A percentile compares a stretch with the other conserved stretches of the same genome.
Conservation (phyloP, 352 stramenopile genomes). For the Phytophthora chlamydospora region DNA sequence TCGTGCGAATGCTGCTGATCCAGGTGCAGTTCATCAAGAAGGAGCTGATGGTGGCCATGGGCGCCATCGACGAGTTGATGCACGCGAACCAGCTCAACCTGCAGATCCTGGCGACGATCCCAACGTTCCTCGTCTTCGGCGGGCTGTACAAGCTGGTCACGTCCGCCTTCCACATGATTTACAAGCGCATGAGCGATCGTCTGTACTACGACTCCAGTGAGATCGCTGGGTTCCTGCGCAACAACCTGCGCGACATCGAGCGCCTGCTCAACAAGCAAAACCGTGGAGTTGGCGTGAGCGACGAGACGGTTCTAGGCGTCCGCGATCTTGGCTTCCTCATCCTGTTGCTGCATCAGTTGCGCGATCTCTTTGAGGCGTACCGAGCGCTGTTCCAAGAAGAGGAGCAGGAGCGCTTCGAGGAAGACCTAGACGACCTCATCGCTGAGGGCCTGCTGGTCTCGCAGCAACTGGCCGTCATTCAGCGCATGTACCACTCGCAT, state of each 20-base stretch:
- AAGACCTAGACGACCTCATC: slow-evolving; percentile 84
- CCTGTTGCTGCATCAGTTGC: slow-evolving; percentile 77
- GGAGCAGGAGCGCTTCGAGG: slow-evolving; percentile 83
- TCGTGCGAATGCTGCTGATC: slow-evolving; percentile 89
- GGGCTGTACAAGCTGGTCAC: slow-evolving; percentile 71
- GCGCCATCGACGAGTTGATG: slow-evolving; percentile 88
- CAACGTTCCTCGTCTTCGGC: slow-evolving; percentile 80
- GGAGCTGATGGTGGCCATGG: slow-evolving; percentile 89
- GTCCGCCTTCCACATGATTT: slow-evolving; percentile 69
- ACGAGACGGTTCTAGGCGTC: slow-evolving; percentile 53
- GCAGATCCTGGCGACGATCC: slow-evolving; percentile 86
- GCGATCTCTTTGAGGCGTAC: slow-evolving; percentile 77
- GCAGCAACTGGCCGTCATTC: slow-evolving; percentile 85
- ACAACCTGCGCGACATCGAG: slow-evolving; percentile 85
- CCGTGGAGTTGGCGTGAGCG: slow-evolving; percentile 18
- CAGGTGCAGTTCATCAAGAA: slow-evolving; percentile 92
- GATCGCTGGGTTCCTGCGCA: slow-evolving; percentile 77
- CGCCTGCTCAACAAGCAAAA: slow-evolving; percentile 88
- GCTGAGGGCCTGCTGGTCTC: slow-evolving; percentile 75
- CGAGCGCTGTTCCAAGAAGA: slow-evolving; percentile 74
- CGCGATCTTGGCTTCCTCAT: slow-evolving; percentile 79
- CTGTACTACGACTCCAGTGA: slow-evolving; percentile 81
- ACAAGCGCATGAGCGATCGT: slow-evolving; percentile 78
- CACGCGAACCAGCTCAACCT: slow-evolving; percentile 88
- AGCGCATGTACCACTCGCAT: slow-evolving; percentile 89